Conservation (phyloP, 768 basidiomycete genomes). For the Russula griseocarnosa region DNA sequence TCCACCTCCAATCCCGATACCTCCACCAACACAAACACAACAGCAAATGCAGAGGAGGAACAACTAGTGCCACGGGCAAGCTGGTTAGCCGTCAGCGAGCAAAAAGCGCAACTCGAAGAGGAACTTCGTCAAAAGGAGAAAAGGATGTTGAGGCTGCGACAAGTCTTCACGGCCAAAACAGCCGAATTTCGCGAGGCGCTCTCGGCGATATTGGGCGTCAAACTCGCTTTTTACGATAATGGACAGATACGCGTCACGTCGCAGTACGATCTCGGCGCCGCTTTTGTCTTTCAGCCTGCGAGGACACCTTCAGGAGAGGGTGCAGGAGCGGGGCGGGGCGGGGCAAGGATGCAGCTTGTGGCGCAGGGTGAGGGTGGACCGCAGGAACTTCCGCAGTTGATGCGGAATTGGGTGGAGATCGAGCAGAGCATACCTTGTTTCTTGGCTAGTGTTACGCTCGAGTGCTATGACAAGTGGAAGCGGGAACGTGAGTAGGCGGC, state of each 20-base stretch:
- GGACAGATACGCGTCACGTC: constrained; percentile 87
- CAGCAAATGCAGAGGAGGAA: constrained; percentile 24
- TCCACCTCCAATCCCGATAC: constrained; percentile 20
- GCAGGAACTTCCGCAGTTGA: constrained; percentile 66
- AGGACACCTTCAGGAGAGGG: constrained; percentile 27
- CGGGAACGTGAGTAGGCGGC: constrained; percentile 24
- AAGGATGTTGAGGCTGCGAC: constrained; percentile 69
- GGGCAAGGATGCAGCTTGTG: constrained; percentile 65
- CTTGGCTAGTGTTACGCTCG: constrained; percentile 81
- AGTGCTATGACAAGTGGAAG: constrained; percentile 80
- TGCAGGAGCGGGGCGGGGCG: constrained; percentile 28
- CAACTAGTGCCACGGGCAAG: constrained; percentile 71
- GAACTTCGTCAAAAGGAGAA: constrained; percentile 76
- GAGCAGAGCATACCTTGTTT: constrained; percentile 88
- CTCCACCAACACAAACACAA: constrained; percentile 27
- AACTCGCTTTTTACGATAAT: constrained; percentile 86
- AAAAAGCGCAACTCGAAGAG: constrained; percentile 64
- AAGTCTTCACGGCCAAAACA: constrained; percentile 83
- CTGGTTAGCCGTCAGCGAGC: constrained; percentile 65
- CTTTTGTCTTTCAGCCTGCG: constrained; percentile 79
- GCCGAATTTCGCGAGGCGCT: constrained; percentile 91
- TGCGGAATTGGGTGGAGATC: constrained; percentile 83
- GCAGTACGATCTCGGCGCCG: constrained; percentile 81
- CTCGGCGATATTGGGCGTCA: constrained; percentile 83
- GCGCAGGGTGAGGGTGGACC: constrained; percentile 72